Evolutionary conservation across 106 monocot species (phyloP).

Genomic region (Ottelia alismoides): DNA sequence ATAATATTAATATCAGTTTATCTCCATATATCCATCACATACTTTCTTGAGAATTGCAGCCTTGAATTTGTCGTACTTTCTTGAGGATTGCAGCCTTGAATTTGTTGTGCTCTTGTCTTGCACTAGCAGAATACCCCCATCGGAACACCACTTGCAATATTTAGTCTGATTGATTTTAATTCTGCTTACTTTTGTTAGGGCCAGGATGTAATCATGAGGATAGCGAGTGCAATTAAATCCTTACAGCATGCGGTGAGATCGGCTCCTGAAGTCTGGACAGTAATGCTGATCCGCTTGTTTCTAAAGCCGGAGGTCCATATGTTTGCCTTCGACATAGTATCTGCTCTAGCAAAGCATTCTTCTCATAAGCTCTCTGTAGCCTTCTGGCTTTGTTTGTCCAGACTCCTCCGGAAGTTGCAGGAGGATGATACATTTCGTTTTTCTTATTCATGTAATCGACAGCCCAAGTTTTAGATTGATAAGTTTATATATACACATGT

Average conservation of each 20-base stretch:
- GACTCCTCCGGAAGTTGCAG: slow-evolving; percentile 43
- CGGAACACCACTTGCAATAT: too few relatives aligned
- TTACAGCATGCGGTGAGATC: slow-evolving; percentile 37
- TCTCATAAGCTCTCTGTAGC: slow-evolving; percentile 29
- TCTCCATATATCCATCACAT: too few relatives aligned
- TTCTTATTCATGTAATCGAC: not conserved
- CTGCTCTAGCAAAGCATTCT: slow-evolving; percentile 36
- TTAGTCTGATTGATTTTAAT: too few relatives aligned
- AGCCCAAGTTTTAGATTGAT: too few relatives aligned
- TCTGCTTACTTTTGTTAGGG: too few relatives aligned
- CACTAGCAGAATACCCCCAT: too few relatives aligned
- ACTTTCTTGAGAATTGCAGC: too few relatives aligned
- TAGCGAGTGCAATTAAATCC: slow-evolving; percentile 37
- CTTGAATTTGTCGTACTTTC: too few relatives aligned
- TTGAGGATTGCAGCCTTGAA: too few relatives aligned
- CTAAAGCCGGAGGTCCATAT: slow-evolving; percentile 50
- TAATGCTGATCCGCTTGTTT: slow-evolving; percentile 50
- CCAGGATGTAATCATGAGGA: slow-evolving; percentile 30
- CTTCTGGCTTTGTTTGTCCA: slow-evolving; percentile 73
- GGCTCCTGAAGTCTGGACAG: slow-evolving; percentile 67
- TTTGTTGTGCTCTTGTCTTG: too few relatives aligned
- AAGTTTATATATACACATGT: too few relatives aligned
- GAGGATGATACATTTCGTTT: slow-evolving; percentile 1
- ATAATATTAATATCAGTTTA: too few relatives aligned
- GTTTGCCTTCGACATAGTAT: slow-evolving; percentile 41